phyloP scores from a whole-genome alignment of 495 filamentous ascomycete genomes.

The Xylaria scruposa region DNA sequence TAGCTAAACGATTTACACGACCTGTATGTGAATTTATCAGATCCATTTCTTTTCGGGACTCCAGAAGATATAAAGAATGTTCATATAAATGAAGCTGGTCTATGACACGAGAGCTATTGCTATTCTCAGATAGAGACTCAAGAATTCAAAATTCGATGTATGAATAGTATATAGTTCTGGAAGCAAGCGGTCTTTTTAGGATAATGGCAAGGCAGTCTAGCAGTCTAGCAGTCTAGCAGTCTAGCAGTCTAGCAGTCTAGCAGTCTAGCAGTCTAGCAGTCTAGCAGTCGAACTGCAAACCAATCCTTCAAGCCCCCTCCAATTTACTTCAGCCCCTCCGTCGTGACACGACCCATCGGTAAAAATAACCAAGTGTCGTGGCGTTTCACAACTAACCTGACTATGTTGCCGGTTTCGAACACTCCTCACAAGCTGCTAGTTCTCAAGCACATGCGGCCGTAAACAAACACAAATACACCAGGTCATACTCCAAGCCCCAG shows the following conservation, averaged over 20 bases:
- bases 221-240: too few relatives aligned
- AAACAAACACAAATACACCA: background rate
- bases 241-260: too few relatives aligned
- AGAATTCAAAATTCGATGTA: background rate
- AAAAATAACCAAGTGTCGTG: background rate
- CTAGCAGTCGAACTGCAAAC: background rate
- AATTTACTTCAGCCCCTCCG: slow-evolving; percentile 21
- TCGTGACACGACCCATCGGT: slow-evolving; percentile 7
- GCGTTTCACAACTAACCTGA: background rate
- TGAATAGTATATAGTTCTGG: slow-evolving; percentile 9
- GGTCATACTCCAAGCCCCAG: slow-evolving; percentile 11
- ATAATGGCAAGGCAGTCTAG: background rate
- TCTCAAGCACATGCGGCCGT: background rate
- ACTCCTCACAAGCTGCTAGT: background rate
- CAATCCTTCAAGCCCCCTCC: slow-evolving; percentile 18
- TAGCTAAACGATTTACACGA: too few relatives aligned
- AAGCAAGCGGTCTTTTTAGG: background rate
- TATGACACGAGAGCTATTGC: slow-evolving; percentile 18
- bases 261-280: too few relatives aligned
- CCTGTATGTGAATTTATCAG: background rate
- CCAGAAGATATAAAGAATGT: background rate
- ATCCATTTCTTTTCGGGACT: background rate
- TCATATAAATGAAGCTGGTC: background rate
- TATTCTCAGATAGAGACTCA: slow-evolving; percentile 7
- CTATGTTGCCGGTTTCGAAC: background rate